These are phyloP conservation scores for Guyanaporus albipodus DNA, from an alignment of 768 basidiomycete species.

Conservation along the genomic window DNA sequence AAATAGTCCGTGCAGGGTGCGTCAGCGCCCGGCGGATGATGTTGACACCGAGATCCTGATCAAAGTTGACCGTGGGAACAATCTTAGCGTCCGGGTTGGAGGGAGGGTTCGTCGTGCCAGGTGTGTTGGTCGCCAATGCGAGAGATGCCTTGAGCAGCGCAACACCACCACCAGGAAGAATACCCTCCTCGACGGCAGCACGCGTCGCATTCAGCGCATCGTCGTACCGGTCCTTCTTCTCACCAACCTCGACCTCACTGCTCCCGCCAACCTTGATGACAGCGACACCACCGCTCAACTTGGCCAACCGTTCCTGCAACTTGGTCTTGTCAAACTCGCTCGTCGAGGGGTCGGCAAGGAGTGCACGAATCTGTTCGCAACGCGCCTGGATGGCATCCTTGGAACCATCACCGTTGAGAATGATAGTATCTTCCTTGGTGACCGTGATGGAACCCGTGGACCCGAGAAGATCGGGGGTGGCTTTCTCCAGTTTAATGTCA, in stretches of 20 bases:
- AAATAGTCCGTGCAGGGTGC: slow-evolving; percentile 82
- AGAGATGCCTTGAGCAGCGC: slow-evolving; percentile 85
- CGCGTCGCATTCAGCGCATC: slow-evolving; percentile 96
- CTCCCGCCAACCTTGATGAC: slow-evolving; percentile 97
- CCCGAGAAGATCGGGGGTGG: slow-evolving; percentile 81
- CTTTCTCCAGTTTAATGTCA: slow-evolving; percentile 65
- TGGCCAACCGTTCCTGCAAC: slow-evolving; percentile 95
- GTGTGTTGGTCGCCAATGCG: slow-evolving; percentile 55
- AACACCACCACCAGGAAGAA: slow-evolving; percentile 93
- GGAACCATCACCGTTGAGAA: slow-evolving; percentile 90
- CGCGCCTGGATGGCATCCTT: slow-evolving; percentile 89
- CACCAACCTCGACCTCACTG: slow-evolving; percentile 92
- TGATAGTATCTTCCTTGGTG: slow-evolving; percentile 96
- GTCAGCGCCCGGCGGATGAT: slow-evolving; percentile 94
- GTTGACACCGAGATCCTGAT: slow-evolving; percentile 92
- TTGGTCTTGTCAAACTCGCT: slow-evolving; percentile 93
- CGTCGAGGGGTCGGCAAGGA: slow-evolving; percentile 79
- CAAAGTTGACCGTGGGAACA: slow-evolving; percentile 86
- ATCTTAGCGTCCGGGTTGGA: slow-evolving; percentile 56
- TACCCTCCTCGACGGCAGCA: slow-evolving; percentile 97
- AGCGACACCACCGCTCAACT: slow-evolving; percentile 98
- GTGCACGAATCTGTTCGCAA: slow-evolving; percentile 90
- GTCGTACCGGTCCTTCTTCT: slow-evolving; percentile 99
- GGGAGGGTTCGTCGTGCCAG: slow-evolving; percentile 43
- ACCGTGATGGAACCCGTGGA: slow-evolving; percentile 88